Evolutionary conservation across 129 eudicot species (phyloP).

Genomic region (Flaveria linearis): DNA sequence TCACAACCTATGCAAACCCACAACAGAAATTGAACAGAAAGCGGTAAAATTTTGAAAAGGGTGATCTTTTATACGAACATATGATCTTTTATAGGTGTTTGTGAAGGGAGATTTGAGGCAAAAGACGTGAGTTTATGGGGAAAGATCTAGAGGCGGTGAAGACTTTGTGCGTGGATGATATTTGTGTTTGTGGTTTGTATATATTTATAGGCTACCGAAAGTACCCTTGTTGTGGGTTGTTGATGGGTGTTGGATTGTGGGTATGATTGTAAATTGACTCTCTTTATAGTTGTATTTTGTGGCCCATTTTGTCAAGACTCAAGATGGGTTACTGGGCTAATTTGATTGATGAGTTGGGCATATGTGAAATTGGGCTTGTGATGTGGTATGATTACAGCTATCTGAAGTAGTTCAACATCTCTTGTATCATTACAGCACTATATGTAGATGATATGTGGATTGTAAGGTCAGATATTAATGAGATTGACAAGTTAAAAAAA

Average conservation of each 20-base stretch:
- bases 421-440: too few relatives aligned
- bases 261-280: slow-evolving; percentile 8
- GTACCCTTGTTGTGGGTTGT: slow-evolving; percentile 16
- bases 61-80: slow-evolving; percentile 30
- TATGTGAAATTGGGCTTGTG: background rate
- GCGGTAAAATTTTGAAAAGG: slow-evolving; percentile 27
- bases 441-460: too few relatives aligned
- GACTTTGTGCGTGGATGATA: slow-evolving; percentile 25
- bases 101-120: slow-evolving; percentile 31
- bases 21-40: background rate
- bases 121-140: slow-evolving; percentile 12
- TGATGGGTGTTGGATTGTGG: background rate
- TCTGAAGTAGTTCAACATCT: too few relatives aligned
- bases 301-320: background rate
- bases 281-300: background rate
- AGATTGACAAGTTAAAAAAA: too few relatives aligned
- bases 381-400: background rate
- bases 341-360: background rate
- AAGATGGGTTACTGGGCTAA: background rate
- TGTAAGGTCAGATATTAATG: too few relatives aligned
- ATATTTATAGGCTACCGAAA: slow-evolving; percentile 22
- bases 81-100: slow-evolving; percentile 31
- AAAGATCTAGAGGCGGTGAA: slow-evolving; percentile 26
- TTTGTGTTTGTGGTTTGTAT: background rate
- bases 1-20: background rate